Evolutionary conservation across 75 land plant genomes (phyloP), one percentile per base, ranked within the genome.

Genomic region (Larix kaempferi): DNA sequence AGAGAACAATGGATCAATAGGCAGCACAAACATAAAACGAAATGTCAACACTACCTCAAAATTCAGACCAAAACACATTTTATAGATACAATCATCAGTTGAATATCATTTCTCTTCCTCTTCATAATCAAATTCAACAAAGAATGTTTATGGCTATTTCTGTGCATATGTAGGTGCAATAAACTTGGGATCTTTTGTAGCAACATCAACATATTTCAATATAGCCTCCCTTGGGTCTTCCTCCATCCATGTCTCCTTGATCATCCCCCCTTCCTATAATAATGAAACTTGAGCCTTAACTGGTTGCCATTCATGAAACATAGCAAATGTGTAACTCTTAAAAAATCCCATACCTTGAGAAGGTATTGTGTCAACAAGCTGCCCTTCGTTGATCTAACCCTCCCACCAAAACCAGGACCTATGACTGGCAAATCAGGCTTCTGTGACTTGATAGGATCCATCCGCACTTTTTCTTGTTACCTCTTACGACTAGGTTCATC

Each of bases 221-320:
- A 98, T 98, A 15, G 99, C 99, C 80, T 92, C 98, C 65, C 99
- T 89, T 12, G 99, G 99, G 80, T 98, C 99, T 82, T 97, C 99
- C 6, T 98, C 99, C 98, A 93, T 93, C 99, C 99, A 98, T 33
- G 95, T 98, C 77, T 98, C 99, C 85, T 92, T 97, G 6, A 98
- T 88, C 83, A 92, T 35, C 26, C 99, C 98, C 6, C 99, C 99
- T 91, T 97, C 90, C 99, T 98, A 96, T 72, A 87, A 81, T 17
- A 15, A 73, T 15, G 1, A 44, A 44, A 57, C 4, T 10, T n/a
- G 27, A 59, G 16, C 5, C 19, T 17, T 69, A 5, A 41, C 49
- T 39, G 72, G 21, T 69, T 39, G 76, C 5, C 27, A 26, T 55
- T 57, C 64, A 17, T 57, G 5, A 59, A 2, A 54, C 61, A 29